Base-by-base conservation (phyloP, 164 flowering plant species). In the grape (Vitis vinifera) region DNA sequence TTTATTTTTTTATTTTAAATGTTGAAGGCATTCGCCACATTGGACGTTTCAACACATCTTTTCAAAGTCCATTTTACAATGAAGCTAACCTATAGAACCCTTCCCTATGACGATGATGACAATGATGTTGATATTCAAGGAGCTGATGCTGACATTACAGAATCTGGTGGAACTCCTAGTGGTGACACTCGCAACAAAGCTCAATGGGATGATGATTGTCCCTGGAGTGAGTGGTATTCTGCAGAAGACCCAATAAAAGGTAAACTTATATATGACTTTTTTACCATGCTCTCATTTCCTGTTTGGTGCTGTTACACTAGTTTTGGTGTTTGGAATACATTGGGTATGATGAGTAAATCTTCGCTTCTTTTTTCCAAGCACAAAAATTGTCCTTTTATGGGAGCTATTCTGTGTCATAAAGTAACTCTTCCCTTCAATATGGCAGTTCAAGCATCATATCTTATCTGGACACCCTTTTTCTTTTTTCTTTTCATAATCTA, bases 141-240 rank as follows among this genome's bases (percentile, higher is more conserved):
- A 68, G 68, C 61, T 78, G 86, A 84, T 71, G 61, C 80, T 68
- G 92, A 83, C 53, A 71, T 59, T 47, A 51, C 68, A n/a, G 88
- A 80, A 62, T 71, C 84, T 72, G 80, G 68, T 51, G 82, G 52
- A 65, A 70, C 67, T 70, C 56, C 71, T 63, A 85, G 72, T 65
- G 73, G 51, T 77, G 83, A 77, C 2, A 71, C 60, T 16, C 84
- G 56, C 68, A 79, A 19, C 44, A 88, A 69, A 81, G 60, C 73
- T 52, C 92, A 88, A 61, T 96, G 99, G 99, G 99, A 96, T 82
- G 97, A 89, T 79, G 95, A 91, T 75, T 96, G 97, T 73, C 95
- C 99, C 75, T 93, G 99, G 99, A 87, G 93, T 72, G 93, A 89
- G 76, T 96, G 99, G 99, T 93, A 91, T 73, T 90, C 97, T 68